Base-by-base conservation (phyloP, 768 basidiomycete species). In the Boletus reticulatus region DNA sequence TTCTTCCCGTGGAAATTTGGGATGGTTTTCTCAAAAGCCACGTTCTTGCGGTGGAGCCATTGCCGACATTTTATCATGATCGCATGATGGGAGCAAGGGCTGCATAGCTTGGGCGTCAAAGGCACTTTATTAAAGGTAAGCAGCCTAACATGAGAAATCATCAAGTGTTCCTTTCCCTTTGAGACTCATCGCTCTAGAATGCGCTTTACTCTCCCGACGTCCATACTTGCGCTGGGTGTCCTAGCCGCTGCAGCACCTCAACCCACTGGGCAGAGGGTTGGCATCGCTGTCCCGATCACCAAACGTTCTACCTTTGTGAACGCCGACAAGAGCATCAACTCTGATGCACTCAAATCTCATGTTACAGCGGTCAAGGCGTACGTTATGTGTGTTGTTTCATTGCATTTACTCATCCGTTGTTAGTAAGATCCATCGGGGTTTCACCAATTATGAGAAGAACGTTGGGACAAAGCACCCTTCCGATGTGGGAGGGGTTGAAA, bases 401-500 rank as follows among this genome's bases (percentile, higher is more conserved):
- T 3, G 6, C 24, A 34, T 27, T 44, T 17, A 38, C 44, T 41
- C 1, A 12, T 22, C 14, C 27, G 36, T 38, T 6, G n/a, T 43
- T 42, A 61, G 60, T 31, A 61, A 61, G 44, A 51, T 56, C 4
- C 16, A 1, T 20, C 48, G 11, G n/a, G 55, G 61, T 0, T 37
- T 59, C 4, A 24, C 4, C 12, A 59, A 49, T 16, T 59, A 31
- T 27, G 52, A 59, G 47, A 43, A 56, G 43, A 62, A 62, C 13
- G 54, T 51, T 1, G 48, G 57, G n/a, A 7, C n/a, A 12, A 2
- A 12, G 4, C 61, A 59, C 29, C 52, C 58, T 19, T 32, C 51
- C 39, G 39, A 24, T 6, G 3, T 32, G 37, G n/a, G 41, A 24
- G 24, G 32, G 3, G 4, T 27, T 16, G 1, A 10, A 11, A 59